Evolutionary conservation across 2,329 filamentous ascomycete species (phyloP), one percentile per base, ranked within the genome.

Genomic region (Paracamarosporium sp.): DNA sequence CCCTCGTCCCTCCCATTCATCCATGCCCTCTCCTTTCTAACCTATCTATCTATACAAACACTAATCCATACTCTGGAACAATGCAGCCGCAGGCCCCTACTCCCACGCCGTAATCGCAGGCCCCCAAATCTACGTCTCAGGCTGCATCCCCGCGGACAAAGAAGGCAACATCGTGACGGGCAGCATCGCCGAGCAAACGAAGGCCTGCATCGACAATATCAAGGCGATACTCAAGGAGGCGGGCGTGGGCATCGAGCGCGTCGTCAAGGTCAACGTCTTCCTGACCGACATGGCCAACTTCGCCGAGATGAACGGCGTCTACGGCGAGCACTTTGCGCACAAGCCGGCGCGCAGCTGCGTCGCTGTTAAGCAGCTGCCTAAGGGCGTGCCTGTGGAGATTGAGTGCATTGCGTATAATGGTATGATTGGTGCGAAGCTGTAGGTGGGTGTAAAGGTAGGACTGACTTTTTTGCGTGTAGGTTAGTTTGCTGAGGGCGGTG

Each of bases 231-330:
- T 98, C 50, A 85, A 88, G 59, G 92, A 89, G 68, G 92, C 93
- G 24, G 92, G 91, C 53, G 93, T 90, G 22, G 86, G 85, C 51
- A 85, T 98, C 57, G 79, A 86, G 63, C 91, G 88, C 78, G 89
- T 97, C 45, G 91, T 97, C 80, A 97, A 97, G 85, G 90, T 78
- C 67, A 82, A 78, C 51, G 90, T 97, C 74, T 98, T 97, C 85
- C 81, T 98, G 61, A 89, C 90, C 50, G 90, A 96, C 79, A 98
- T 98, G 94, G 86, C 84, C 62, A 85, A 95, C 80, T 98, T 98
- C 74, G 88, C 85, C 48, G 87, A 88, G 75, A 92, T 96, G 90
- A 96, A 97, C 80, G 84, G 84, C 65, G 90, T 91, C 72, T 96
- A 95, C 77, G 89, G 88, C 77, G 89, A 92, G 79, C 92, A 88